These are phyloP conservation scores for Linum trigynum DNA, from an alignment of 345 rosid species.

Conservation along the genomic window DNA sequence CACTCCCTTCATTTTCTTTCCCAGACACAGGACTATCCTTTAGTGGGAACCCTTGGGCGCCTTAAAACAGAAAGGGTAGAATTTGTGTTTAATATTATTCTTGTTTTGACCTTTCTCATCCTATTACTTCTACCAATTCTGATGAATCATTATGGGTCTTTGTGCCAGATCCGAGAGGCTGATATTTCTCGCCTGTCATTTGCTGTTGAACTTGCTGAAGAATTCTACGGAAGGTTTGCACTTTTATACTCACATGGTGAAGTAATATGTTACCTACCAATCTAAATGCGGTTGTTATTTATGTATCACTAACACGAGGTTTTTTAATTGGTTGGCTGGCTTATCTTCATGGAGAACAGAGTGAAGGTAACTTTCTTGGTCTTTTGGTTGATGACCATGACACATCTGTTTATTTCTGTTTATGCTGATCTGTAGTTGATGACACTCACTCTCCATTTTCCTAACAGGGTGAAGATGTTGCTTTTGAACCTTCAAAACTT, in stretches of 20 bases:
- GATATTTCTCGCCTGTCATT: slow-evolving; percentile 95
- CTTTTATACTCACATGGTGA: slow-evolving; percentile 6
- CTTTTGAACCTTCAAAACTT: slow-evolving; percentile 93
- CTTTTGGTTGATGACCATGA: slow-evolving; percentile 13
- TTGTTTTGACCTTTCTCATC: neutral
- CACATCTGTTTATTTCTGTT: slow-evolving; percentile 9
- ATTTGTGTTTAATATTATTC: neutral
- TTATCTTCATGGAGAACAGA: slow-evolving; percentile 37
- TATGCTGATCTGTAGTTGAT: slow-evolving; percentile 14
- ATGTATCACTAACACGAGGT: slow-evolving; percentile 30
- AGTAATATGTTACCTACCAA: slow-evolving; percentile 3
- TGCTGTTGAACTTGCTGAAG: slow-evolving; percentile 99
- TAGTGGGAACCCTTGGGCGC: too few species aligned
- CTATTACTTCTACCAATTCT: slow-evolving; percentile 1
- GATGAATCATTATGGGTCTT: slow-evolving; percentile 10
- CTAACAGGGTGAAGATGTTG: slow-evolving; percentile 89
- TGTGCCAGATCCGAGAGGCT: slow-evolving; percentile 85
- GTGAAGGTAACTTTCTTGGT: slow-evolving; percentile 66
- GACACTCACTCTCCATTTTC: slow-evolving; percentile 6
- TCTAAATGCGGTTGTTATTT: neutral
- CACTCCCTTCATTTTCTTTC: too few species aligned
- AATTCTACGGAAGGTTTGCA: slow-evolving; percentile 91
- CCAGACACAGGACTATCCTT: too few species aligned
- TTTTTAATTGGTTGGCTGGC: slow-evolving; percentile 27
- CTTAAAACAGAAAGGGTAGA: too few species aligned